A percentile compares a stretch with the other conserved stretches of the same genome.
Conservation (phyloP, 139 green algal species). For the Chlorella vulgaris region DNA sequence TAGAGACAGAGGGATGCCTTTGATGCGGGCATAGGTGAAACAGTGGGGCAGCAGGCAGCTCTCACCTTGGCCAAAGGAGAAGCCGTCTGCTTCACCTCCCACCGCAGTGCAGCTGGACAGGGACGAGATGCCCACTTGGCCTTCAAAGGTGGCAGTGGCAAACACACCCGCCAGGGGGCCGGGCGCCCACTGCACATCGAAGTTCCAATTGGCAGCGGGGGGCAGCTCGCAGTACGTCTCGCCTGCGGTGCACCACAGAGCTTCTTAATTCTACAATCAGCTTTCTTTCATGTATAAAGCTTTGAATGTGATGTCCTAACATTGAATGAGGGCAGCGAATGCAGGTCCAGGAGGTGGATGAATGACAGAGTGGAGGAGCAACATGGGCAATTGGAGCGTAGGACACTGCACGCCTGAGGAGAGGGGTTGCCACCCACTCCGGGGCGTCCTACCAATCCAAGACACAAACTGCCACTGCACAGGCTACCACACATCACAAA, state of each 20-base stretch:
- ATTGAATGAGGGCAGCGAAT: too few species aligned
- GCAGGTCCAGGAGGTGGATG: too few species aligned
- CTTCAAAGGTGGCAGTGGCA: constrained; percentile 66
- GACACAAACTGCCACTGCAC: too few species aligned
- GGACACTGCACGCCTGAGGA: too few species aligned
- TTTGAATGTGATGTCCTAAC: too few species aligned
- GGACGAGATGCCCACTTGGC: constrained; percentile 47
- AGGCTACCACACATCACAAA: too few species aligned
- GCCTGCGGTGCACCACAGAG: constrained; percentile 21
- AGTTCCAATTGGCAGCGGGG: constrained; percentile 76
- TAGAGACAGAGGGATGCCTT: neutral
- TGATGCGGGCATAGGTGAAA: neutral
- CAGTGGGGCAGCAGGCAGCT: neutral
- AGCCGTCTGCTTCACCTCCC: neutral
- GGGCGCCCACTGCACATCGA: constrained; percentile 70
- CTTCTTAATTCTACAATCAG: too few species aligned
- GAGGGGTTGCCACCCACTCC: too few species aligned
- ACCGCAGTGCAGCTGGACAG: constrained; percentile 8
- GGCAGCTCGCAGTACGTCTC: constrained; percentile 67
- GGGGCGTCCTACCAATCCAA: too few species aligned
- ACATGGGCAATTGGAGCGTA: too few species aligned
- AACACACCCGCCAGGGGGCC: constrained; percentile 67
- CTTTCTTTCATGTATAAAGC: too few species aligned
- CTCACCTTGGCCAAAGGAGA: constrained; percentile 24
- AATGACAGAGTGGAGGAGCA: too few species aligned